Evolutionary conservation across 2,329 filamentous ascomycete genomes (phyloP).

Genomic region (Metarhizium robertsii): DNA sequence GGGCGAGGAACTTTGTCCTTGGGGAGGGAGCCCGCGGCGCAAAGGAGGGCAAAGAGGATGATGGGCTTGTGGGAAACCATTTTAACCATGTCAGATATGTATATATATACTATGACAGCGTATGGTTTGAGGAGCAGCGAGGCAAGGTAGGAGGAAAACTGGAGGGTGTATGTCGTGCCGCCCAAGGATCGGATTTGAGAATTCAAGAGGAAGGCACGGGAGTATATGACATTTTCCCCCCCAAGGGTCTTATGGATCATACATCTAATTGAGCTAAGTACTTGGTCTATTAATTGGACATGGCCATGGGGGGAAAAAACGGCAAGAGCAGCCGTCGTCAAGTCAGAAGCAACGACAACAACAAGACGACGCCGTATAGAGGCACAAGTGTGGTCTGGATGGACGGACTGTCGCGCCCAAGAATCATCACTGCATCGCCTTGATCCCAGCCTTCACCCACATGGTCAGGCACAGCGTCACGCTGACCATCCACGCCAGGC

Average conservation of each 20-base stretch:
- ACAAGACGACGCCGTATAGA: too few relatives aligned
- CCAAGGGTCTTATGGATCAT: too few relatives aligned
- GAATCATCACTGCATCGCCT: conserved; percentile 5
- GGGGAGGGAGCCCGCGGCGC: not conserved
- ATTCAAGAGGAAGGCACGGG: too few relatives aligned
- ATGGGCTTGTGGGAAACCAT: not conserved
- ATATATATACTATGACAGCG: not conserved
- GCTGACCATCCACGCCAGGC: conserved; percentile 26
- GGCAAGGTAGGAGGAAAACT: not conserved
- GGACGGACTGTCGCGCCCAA: not conserved
- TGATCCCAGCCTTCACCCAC: conserved; percentile 31
- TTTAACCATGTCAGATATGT: not conserved
- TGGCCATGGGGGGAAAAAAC: too few relatives aligned
- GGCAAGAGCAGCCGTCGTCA: too few relatives aligned
- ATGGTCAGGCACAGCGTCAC: conserved; percentile 24
- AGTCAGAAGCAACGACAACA: too few relatives aligned
- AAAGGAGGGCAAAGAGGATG: conserved; percentile 1
- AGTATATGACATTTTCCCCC: too few relatives aligned
- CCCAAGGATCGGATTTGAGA: too few relatives aligned
- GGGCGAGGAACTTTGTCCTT: not conserved
- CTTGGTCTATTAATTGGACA: too few relatives aligned
- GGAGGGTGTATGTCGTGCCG: too few relatives aligned
- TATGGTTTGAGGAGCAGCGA: not conserved
- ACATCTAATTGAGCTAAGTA: too few relatives aligned
- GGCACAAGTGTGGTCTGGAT: too few relatives aligned